Evolutionary conservation across 2,329 filamentous ascomycete genomes (phyloP).

Genomic region (Akanthomyces muscarius): DNA sequence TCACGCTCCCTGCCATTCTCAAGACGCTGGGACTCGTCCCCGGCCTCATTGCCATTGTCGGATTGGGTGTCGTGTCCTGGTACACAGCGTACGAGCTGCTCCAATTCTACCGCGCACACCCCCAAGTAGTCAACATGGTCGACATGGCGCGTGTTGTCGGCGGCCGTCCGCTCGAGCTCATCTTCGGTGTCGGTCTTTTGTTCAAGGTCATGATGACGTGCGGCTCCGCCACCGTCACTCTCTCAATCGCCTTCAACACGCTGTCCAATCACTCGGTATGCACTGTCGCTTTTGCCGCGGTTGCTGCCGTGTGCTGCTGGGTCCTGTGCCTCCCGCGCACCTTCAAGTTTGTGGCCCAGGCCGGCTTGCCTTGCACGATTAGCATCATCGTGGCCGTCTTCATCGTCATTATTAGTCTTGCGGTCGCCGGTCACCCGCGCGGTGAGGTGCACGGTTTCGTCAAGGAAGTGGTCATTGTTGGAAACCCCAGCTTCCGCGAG

Average conservation of each 20-base stretch:
- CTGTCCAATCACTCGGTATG: constrained; percentile 59
- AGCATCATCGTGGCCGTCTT: constrained; percentile 33
- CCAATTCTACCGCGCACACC: constrained; percentile 66
- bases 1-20: constrained; percentile 70
- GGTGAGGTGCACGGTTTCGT: constrained; percentile 27
- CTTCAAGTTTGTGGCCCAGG: constrained; percentile 43
- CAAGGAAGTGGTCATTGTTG: constrained; percentile 29
- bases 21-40: constrained; percentile 64
- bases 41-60: constrained; percentile 64
- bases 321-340: constrained; percentile 63
- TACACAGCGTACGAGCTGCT: constrained; percentile 49
- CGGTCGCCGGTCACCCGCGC: constrained; percentile 27
- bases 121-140: constrained; percentile 66
- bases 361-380: constrained; percentile 32
- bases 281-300: constrained; percentile 61
- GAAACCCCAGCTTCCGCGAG: constrained; percentile 29
- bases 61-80: constrained; percentile 61
- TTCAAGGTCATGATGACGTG: constrained; percentile 70
- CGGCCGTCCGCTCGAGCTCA: constrained; percentile 26
- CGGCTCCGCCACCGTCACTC: constrained; percentile 62
- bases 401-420: constrained; percentile 36
- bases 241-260: constrained; percentile 66
- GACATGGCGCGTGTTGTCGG: constrained; percentile 60
- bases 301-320: constrained; percentile 59
- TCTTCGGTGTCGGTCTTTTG: constrained; percentile 56